Evolutionary conservation across 192 early-diverging fungal genomes (phyloP).

Genomic region (Linnemannia zychae): DNA sequence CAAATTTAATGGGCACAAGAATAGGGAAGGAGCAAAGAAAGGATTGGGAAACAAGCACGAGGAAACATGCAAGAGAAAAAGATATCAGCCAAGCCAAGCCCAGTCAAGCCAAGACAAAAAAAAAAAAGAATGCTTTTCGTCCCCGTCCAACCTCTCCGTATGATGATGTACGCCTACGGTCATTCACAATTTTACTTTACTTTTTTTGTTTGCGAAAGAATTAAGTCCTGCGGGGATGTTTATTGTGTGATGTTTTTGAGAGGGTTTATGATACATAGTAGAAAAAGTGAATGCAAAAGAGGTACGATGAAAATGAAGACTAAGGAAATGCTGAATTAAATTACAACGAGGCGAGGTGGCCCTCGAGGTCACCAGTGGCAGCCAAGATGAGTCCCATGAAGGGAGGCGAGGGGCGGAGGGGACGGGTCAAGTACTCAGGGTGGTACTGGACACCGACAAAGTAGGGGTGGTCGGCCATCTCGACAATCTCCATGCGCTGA

Average conservation of each 20-base stretch:
- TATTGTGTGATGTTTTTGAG: not conserved
- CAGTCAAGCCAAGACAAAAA: no score
- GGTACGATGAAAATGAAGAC: not conserved
- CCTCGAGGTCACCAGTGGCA: conserved; percentile 69
- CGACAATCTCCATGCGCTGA: conserved; percentile 98
- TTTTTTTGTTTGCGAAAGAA: no score
- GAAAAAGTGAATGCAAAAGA: not conserved
- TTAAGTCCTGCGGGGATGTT: no score
- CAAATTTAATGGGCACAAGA: no score
- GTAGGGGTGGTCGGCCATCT: conserved; percentile 88
- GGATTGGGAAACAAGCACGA: no score
- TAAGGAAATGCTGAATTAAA: conserved; percentile 1
- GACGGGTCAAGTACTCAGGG: conserved; percentile 97
- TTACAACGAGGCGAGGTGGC: conserved; percentile 40
- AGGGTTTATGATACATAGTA: not conserved
- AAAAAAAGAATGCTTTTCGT: no score
- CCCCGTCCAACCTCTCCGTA: no score
- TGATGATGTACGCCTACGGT: no score
- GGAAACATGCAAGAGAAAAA: no score
- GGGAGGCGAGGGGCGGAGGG: conserved; percentile 89
- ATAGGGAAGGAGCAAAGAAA: no score
- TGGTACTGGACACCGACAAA: conserved; percentile 97
- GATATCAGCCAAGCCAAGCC: no score
- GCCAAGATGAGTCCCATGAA: conserved; percentile 96
- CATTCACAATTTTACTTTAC: no score